Conservation (phyloP, 2,329 filamentous ascomycete species). For the Claviceps purpurea region DNA sequence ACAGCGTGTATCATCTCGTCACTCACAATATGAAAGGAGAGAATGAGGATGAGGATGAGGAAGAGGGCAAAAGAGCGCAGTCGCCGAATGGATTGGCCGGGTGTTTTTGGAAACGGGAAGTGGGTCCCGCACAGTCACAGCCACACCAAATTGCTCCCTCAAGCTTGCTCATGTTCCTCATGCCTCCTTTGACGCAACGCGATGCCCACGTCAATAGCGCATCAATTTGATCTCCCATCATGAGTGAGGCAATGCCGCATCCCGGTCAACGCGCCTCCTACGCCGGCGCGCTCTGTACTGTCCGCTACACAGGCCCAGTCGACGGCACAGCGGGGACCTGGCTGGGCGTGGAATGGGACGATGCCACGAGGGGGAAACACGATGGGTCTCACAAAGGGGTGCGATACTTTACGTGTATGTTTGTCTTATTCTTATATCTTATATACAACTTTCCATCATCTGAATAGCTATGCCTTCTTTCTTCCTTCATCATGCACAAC, state of each 20-base stretch:
- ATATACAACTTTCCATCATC: neutral
- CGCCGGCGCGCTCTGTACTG: constrained; percentile 63
- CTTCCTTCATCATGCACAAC: neutral
- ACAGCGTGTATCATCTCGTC: too few relatives aligned
- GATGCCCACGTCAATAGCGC: too few relatives aligned
- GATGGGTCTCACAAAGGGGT: constrained; percentile 68
- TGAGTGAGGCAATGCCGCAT: constrained; percentile 27
- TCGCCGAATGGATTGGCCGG: too few relatives aligned
- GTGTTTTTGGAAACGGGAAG: neutral
- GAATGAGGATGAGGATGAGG: too few relatives aligned
- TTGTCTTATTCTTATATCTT: neutral
- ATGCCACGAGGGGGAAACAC: constrained; percentile 75
- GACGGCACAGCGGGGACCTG: constrained; percentile 64
- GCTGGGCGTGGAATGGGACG: constrained; percentile 97
- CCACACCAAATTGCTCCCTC: neutral
- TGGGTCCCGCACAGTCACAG: neutral
- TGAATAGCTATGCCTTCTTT: neutral
- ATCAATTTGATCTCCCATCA: constrained; percentile 10
- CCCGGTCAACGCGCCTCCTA: constrained; percentile 71
- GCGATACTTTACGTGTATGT: constrained; percentile 70
- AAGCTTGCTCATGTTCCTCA: too few relatives aligned
- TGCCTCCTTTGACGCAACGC: too few relatives aligned
- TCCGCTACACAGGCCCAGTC: constrained; percentile 70
- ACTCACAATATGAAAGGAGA: too few relatives aligned
- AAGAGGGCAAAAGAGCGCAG: too few relatives aligned